Base-by-base conservation (phyloP, 108 stramenopile species). In the Pseudonitzschia delicatissima region DNA sequence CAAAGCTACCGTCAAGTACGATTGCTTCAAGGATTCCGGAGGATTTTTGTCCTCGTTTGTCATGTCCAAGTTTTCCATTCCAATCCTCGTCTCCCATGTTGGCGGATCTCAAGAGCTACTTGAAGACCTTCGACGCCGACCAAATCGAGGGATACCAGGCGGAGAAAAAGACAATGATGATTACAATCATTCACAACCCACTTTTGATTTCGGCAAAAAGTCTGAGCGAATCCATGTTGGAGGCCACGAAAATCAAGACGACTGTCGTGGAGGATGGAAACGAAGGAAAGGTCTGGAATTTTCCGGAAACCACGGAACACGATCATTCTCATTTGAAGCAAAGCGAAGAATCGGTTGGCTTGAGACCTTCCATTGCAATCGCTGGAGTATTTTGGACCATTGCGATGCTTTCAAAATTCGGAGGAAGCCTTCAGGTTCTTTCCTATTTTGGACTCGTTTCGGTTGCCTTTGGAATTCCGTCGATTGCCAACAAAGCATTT, bases 401-500 rank as follows among this genome's bases (percentile, higher is more conserved):
- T 5, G 78, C 77, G 51, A 86, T 86, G 85, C 67, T 87, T 0
- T 78, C 76, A 0, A 78, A 74, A 42, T 79, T 86, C 35, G 87
- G 78, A 11, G 87, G 80, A 31, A 77, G 79, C 31, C 75, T 68
- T 71, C 66, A 47, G 35, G 75, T 62, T 39, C 66, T 90, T 28
- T 74, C 86, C 57, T 86, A 87, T 42, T 60, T 87, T 31, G 90
- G 78, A 9, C 61, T 88, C 0, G 23, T 80, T 2, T 76, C 81
- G 26, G 81, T 88, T 27, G 75, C 62, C 2, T 79, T 86, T 70
- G 87, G 85, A 35, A 39, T 91, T 8, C 84, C 84, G 23, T 67
- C 76, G 11, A 86, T 91, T 48, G 87, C 83, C 20, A 52, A 64
- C 34, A 91, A 91, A 57, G 86, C 87, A 20, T 76, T 59, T 2